Conservation (phyloP, 768 basidiomycete genomes). For the Sarcomyxa edulis region DNA sequence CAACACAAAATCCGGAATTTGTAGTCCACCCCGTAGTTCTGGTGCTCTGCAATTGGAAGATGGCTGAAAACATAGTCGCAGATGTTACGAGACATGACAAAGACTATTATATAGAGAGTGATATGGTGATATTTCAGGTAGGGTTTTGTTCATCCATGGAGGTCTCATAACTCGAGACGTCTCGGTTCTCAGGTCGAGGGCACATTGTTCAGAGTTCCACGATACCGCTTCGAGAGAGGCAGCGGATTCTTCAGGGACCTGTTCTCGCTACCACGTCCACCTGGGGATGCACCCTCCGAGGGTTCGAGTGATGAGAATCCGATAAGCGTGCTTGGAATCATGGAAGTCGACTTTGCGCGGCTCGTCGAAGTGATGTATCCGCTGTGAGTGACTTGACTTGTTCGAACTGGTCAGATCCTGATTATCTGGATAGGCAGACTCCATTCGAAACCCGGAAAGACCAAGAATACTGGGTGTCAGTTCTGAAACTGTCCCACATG, state of each 20-base stretch:
- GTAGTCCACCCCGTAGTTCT: too few relatives aligned
- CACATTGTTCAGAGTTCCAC: slow-evolving; percentile 21
- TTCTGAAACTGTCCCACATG: slow-evolving; percentile 32
- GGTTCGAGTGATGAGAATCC: slow-evolving; percentile 20
- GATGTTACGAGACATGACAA: too few relatives aligned
- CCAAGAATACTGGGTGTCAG: slow-evolving; percentile 28
- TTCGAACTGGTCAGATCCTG: background rate
- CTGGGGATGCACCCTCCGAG: slow-evolving; percentile 9
- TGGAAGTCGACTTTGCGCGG: slow-evolving; percentile 15
- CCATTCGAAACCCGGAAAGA: too few relatives aligned
- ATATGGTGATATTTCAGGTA: too few relatives aligned
- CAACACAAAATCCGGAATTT: too few relatives aligned
- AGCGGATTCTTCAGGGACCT: slow-evolving; percentile 17
- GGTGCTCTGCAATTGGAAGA: too few relatives aligned
- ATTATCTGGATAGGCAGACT: background rate
- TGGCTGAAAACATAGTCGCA: too few relatives aligned
- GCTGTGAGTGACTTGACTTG: slow-evolving; percentile 10
- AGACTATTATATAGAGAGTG: too few relatives aligned
- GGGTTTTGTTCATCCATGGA: too few relatives aligned
- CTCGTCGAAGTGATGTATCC: slow-evolving; percentile 21
- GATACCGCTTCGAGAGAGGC: slow-evolving; percentile 15
- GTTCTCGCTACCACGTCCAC: slow-evolving; percentile 14
- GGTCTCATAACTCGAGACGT: too few relatives aligned
- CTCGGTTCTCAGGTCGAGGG: too few relatives aligned
- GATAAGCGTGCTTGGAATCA: slow-evolving; percentile 17